Evolutionary conservation across 2,329 filamentous ascomycete species (phyloP), one percentile per base, ranked within the genome.

Genomic region (Aspergillus neoniger): DNA sequence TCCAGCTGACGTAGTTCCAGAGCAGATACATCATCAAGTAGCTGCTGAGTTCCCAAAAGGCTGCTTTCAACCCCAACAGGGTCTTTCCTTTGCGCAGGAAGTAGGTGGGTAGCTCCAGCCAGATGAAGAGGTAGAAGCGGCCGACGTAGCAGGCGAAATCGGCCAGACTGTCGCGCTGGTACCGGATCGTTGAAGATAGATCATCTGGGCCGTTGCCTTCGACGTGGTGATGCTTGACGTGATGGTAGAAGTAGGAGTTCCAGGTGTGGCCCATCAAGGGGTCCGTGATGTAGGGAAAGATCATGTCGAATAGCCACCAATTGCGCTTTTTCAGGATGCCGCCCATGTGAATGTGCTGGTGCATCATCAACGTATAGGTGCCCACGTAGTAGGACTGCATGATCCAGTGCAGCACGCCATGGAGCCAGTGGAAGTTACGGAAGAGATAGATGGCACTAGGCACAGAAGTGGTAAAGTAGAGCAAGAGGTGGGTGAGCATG

Each of bases 241-340:
- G 91, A 71, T 94, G 91, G 71, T 92, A 93, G 73, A 85, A 94
- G 77, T 94, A 94, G 2, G 88, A 88, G 76, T 94, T 91, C 89
- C 90, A 92, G 0, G 90, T 92, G 70, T 94, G 91, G 10, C 91
- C 91, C 85, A 92, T 89, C 59, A 94, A 76, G 0, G 90, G 90
- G 66, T 92, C 89, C 10, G 86, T 79, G 43, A 93, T 74, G 71
- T 92, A 94, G 0, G 91, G 91, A 67, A 92, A 93, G 1, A 82
- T 55, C 5, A 76, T 71, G 69, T 94, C 91, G 60, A 93, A 74
- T 30, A 82, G 69, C 36, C 77, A 76, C 57, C 83, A 85, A 7
- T 77, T 72, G 67, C 39, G 38, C 39, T 84, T 85, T 23, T 80
- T 76, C 38, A 93, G 76, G 3, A 93, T 81, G 15, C 91, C 91